Conservation (phyloP, 768 basidiomycete species). For the Boletus sp. region DNA sequence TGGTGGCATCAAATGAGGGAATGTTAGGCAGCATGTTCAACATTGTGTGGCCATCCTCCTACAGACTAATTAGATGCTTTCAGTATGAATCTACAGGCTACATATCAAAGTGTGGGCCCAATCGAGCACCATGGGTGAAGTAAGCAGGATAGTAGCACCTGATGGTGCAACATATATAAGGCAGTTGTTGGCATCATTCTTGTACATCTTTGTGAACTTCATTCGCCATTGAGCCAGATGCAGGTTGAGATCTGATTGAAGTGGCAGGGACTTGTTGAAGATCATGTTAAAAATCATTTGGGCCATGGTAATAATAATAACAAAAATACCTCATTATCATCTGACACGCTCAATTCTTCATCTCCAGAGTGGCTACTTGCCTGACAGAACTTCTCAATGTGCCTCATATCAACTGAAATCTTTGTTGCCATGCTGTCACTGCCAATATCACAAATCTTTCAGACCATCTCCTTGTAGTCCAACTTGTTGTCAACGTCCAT, state of each 20-base stretch:
- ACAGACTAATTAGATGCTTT: too few species aligned
- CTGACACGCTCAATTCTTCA: too few species aligned
- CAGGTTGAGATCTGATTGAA: too few species aligned
- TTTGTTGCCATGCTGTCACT: not conserved
- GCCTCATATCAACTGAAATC: not conserved
- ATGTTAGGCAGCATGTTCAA: not conserved
- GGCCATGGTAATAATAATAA: too few species aligned
- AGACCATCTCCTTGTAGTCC: not conserved
- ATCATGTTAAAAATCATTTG: too few species aligned
- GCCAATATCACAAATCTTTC: not conserved
- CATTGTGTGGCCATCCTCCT: not conserved
- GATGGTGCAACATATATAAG: not conserved
- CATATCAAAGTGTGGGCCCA: not conserved
- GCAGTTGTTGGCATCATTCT: not conserved
- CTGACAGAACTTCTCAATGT: not conserved
- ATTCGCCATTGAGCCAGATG: too few species aligned
- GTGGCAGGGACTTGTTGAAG: too few species aligned
- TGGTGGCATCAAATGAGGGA: not conserved
- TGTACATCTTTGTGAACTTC: not conserved
- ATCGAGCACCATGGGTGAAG: not conserved
- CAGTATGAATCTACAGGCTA: too few species aligned
- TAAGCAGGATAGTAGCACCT: not conserved
- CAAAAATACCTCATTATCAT: too few species aligned
- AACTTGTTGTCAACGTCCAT: not conserved
- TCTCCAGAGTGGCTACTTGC: too few species aligned